Conservation (phyloP, 768 basidiomycete genomes). For the Rhizopogon roseolus region DNA sequence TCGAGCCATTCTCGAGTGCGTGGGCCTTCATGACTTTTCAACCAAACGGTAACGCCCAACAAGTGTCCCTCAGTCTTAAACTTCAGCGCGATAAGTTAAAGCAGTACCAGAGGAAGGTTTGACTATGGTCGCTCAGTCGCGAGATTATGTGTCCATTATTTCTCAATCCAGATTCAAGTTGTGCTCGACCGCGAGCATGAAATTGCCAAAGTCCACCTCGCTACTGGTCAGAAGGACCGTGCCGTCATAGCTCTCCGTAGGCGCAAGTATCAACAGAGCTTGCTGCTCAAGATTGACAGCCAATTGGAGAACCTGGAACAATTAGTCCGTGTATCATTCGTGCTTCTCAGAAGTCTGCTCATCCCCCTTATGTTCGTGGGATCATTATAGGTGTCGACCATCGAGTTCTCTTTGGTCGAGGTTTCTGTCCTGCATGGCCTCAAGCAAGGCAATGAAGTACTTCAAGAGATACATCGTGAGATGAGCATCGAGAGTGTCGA, state of each 20-base stretch:
- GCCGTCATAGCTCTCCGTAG: conserved; percentile 85
- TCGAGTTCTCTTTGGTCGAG: conserved; percentile 95
- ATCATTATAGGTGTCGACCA: conserved; percentile 74
- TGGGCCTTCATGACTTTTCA: conserved; percentile 17
- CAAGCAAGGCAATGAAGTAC: conserved; percentile 88
- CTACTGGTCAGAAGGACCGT: conserved; percentile 77
- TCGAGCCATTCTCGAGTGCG: conserved; percentile 92
- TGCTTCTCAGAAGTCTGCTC: not conserved
- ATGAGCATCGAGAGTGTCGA: conserved; percentile 93
- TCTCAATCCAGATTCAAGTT: conserved; percentile 63
- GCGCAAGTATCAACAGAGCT: conserved; percentile 89
- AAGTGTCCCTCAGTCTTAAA: conserved; percentile 63
- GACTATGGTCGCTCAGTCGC: conserved; percentile 7
- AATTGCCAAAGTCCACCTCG: conserved; percentile 82
- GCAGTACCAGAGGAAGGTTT: conserved; percentile 92
- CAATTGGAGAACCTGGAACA: conserved; percentile 89
- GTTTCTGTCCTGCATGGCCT: conserved; percentile 90
- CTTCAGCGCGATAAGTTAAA: conserved; percentile 92
- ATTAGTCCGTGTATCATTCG: conserved; percentile 48
- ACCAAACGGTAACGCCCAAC: conserved; percentile 14
- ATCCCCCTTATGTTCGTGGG: not conserved
- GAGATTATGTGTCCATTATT: not conserved
- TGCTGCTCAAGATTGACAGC: conserved; percentile 82
- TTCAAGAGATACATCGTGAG: conserved; percentile 92
- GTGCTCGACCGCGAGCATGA: conserved; percentile 84